A percentile compares a stretch with the other conserved stretches of the same genome.
Conservation (phyloP, 768 basidiomycete genomes). For the Russula lepida region DNA sequence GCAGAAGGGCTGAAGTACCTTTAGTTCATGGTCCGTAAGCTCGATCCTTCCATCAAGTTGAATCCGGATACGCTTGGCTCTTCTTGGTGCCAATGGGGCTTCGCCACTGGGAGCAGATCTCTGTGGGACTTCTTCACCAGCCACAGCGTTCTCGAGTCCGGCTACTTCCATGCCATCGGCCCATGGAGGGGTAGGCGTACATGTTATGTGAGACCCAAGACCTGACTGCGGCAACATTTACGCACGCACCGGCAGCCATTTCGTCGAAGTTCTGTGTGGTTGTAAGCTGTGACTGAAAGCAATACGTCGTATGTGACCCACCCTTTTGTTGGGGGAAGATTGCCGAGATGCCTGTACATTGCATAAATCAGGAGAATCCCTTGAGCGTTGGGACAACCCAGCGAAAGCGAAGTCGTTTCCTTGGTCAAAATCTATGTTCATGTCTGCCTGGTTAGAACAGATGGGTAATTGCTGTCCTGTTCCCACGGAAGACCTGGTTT, state of each 20-base stretch:
- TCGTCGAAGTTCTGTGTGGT: constrained; percentile 7
- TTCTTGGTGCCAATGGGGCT: constrained; percentile 24
- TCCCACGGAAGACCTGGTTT: neutral
- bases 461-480: constrained; percentile 5
- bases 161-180: neutral
- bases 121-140: neutral
- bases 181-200: constrained; percentile 16
- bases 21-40: constrained; percentile 74
- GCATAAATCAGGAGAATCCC: neutral
- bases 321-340: constrained; percentile 13
- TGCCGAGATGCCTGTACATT: neutral
- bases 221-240: neutral
- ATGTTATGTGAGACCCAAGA: neutral
- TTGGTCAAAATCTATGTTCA: constrained; percentile 25
- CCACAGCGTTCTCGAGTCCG: neutral
- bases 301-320: neutral
- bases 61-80: constrained; percentile 44
- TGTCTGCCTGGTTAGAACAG: constrained; percentile 15
- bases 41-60: constrained; percentile 69
- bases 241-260: constrained; percentile 6
- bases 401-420: constrained; percentile 22
- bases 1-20: constrained; percentile 33
- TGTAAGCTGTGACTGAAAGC: neutral
- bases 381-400: neutral
- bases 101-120: neutral